These are phyloP conservation scores for Physaria fendleri DNA, from an alignment of 345 rosid genomes.

Conservation along the genomic window DNA sequence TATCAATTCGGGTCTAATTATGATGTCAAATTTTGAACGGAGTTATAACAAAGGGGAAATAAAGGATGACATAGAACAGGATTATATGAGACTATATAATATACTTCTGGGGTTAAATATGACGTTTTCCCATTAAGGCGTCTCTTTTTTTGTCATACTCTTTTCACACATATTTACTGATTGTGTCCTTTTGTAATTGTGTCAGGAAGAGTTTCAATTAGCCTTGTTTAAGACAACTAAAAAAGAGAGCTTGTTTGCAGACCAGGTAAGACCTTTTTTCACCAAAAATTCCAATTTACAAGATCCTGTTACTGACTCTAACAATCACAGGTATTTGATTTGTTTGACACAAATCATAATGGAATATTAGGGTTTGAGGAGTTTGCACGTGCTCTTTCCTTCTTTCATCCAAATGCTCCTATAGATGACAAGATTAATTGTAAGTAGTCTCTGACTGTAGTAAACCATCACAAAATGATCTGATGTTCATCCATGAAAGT, in stretches of 20 bases:
- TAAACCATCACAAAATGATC: no score
- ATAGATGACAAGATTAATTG: constrained; percentile 92
- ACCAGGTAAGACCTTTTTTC: constrained; percentile 50
- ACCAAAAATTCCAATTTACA: background rate
- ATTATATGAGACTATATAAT: no score
- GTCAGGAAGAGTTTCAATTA: constrained; percentile 94
- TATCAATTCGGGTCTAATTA: no score
- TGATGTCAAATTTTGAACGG: no score
- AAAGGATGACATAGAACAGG: no score
- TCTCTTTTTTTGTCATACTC: no score
- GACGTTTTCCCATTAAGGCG: no score
- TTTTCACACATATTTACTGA: no score
- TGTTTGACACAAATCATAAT: constrained; percentile 94
- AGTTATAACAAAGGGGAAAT: no score
- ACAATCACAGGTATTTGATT: constrained; percentile 98
- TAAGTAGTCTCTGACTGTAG: constrained; percentile 29
- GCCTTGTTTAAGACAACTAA: constrained; percentile 96
- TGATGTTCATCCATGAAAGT: background rate
- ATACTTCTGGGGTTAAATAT: no score
- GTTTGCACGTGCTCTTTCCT: constrained; percentile 97
- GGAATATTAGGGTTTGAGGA: constrained; percentile 97
- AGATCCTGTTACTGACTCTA: no score
- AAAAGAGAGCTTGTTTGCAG: constrained; percentile 98
- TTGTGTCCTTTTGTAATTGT: no score
- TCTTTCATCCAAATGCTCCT: constrained; percentile 95